Conservation (phyloP, 805 yeast species). For the Lachancea cidri region DNA sequence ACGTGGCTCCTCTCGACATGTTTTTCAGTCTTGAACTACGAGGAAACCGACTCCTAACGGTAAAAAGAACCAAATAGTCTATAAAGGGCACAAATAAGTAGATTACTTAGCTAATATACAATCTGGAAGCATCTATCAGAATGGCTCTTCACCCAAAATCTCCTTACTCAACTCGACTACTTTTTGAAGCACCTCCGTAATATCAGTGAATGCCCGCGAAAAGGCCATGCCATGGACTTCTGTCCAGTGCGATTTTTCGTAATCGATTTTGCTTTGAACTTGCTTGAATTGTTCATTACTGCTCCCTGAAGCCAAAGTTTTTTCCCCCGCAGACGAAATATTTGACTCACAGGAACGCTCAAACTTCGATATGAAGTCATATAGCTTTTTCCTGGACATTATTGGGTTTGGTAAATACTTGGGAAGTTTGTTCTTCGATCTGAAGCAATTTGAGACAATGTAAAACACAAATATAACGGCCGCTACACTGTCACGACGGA, state of each 20-base stretch:
- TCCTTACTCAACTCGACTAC: conserved; percentile 36
- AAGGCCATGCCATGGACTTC: conserved; percentile 47
- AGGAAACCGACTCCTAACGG: too few species aligned
- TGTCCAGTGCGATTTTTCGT: conserved; percentile 38
- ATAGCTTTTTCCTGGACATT: conserved; percentile 39
- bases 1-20: too few species aligned
- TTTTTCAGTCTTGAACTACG: too few species aligned
- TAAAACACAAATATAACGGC: conserved; percentile 42
- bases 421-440: conserved; percentile 37
- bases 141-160: conserved; percentile 40
- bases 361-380: conserved; percentile 35
- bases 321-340: conserved; percentile 1
- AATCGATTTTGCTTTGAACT: background rate
- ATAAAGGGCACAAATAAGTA: too few species aligned
- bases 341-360: conserved; percentile 17
- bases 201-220: conserved; percentile 43
- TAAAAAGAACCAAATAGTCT: too few species aligned
- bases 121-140: background rate
- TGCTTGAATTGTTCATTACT: background rate
- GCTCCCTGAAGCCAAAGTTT: background rate
- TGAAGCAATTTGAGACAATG: conserved; percentile 39
- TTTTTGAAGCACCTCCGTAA: conserved; percentile 40
- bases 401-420: conserved; percentile 42
- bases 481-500: conserved; percentile 45
- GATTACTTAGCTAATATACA: background rate